phyloP scores from a whole-genome alignment of 257 asterid species.

The Paulownia fortunei region DNA sequence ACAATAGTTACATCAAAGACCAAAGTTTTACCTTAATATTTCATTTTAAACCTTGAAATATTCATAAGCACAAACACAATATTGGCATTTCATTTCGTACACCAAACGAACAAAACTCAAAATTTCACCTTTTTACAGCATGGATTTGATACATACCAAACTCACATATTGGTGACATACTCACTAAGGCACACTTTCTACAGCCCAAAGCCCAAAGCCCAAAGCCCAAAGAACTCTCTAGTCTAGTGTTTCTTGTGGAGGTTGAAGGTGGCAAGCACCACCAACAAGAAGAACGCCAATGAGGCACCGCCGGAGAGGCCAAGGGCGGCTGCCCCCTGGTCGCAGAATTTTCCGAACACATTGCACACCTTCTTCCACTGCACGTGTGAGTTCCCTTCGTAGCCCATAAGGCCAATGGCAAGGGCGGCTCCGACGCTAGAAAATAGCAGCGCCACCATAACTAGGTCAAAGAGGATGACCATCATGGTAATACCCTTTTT shows the following conservation, averaged over 20 bases:
- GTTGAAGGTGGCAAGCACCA: constrained; percentile 42
- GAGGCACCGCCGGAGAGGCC: constrained; percentile 51
- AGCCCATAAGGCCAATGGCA: constrained; percentile 65
- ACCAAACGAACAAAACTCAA: background rate
- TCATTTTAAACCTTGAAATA: background rate
- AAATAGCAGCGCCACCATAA: constrained; percentile 70
- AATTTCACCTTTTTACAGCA: background rate
- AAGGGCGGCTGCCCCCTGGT: constrained; percentile 48
- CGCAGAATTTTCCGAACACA: constrained; percentile 53
- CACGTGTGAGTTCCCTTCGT: constrained; percentile 63
- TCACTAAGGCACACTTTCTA: background rate
- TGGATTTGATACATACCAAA: background rate
- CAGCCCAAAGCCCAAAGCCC: too few relatives aligned
- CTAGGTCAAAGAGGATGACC: constrained; percentile 51
- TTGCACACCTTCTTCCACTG: constrained; percentile 69
- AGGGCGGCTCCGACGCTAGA: constrained; percentile 61
- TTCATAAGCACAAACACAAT: background rate
- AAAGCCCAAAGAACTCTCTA: background rate
- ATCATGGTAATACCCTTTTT: constrained; percentile 32
- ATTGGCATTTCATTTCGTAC: background rate
- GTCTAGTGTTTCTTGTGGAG: constrained; percentile 46
- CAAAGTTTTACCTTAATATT: background rate
- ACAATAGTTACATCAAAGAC: too few relatives aligned
- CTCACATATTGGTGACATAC: background rate
- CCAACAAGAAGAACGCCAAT: constrained; percentile 45